A percentile compares a stretch with the other conserved stretches of the same genome.
phyloP scores from a whole-genome alignment of 768 basidiomycete genomes.

The Trametes elegans region DNA sequence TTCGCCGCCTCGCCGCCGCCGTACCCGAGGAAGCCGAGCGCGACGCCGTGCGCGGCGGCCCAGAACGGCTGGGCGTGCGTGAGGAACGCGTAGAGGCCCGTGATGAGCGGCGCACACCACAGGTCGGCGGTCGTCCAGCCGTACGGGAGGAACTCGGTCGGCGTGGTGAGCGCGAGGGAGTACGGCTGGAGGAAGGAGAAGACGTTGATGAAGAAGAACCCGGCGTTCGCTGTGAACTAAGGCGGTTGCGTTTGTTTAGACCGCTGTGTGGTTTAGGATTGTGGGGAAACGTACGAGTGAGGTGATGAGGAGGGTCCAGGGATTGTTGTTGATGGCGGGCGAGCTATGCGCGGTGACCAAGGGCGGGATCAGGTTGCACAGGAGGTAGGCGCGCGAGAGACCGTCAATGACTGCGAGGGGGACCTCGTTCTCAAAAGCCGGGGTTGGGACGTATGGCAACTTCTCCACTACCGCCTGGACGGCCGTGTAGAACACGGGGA shows the following conservation, averaged over 20 bases:
- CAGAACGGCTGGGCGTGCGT: slow-evolving; percentile 89
- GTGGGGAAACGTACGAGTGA: slow-evolving; percentile 54
- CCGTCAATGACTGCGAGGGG: slow-evolving; percentile 76
- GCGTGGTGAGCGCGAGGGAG: slow-evolving; percentile 65
- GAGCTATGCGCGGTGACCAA: slow-evolving; percentile 54
- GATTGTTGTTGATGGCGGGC: slow-evolving; percentile 55
- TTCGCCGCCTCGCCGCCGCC: slow-evolving; percentile 29
- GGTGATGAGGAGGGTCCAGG: slow-evolving; percentile 73
- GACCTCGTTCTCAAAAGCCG: slow-evolving; percentile 59
- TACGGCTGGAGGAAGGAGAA: slow-evolving; percentile 76
- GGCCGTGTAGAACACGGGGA: slow-evolving; percentile 58
- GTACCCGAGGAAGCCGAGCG: slow-evolving; percentile 49
- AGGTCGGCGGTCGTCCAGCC: slow-evolving; percentile 87
- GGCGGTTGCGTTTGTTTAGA: neutral
- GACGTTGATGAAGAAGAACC: slow-evolving; percentile 76
- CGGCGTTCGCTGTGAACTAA: slow-evolving; percentile 72
- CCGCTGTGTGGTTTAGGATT: neutral
- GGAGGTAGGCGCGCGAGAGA: slow-evolving; percentile 72
- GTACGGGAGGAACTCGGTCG: slow-evolving; percentile 73
- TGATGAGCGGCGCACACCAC: slow-evolving; percentile 81
- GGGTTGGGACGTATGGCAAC: slow-evolving; percentile 54
- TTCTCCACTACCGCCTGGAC: slow-evolving; percentile 61
- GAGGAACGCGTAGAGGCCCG: slow-evolving; percentile 75
- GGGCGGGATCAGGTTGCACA: slow-evolving; percentile 77
- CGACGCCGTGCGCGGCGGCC: slow-evolving; percentile 53